Conservation (phyloP, 169 alveolate species). For the Plasmodium adleri region DNA sequence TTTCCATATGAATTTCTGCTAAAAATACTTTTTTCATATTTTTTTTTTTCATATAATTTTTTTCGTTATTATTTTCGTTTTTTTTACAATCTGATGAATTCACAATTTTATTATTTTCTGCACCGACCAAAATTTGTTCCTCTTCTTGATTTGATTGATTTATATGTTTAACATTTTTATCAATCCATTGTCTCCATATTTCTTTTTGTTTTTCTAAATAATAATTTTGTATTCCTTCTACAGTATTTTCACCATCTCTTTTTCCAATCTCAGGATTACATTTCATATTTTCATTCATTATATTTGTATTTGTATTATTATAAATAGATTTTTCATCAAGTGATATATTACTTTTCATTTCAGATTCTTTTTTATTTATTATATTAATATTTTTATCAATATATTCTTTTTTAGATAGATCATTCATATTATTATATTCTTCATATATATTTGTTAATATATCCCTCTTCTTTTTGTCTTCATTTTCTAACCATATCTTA, state of each 20-base stretch:
- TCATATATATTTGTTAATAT: neutral
- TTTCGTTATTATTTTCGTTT: too few relatives aligned
- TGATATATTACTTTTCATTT: neutral
- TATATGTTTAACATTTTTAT: too few relatives aligned
- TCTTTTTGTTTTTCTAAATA: neutral
- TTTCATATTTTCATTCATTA: neutral
- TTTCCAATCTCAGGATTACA: neutral
- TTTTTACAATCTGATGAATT: too few relatives aligned
- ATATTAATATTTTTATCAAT: too few relatives aligned
- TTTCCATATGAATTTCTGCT: too few relatives aligned
- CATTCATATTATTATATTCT: neutral
- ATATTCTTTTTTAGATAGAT: neutral
- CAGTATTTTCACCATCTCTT: neutral
- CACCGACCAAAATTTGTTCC: too few relatives aligned
- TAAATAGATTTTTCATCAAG: neutral
- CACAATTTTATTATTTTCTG: too few relatives aligned
- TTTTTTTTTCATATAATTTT: too few relatives aligned
- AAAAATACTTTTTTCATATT: too few relatives aligned
- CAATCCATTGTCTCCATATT: neutral
- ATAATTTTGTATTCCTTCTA: neutral
- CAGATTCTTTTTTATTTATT: too few relatives aligned
- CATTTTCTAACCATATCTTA: too few relatives aligned
- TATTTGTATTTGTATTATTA: neutral
- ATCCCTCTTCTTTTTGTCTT: neutral
- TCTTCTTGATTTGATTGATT: too few relatives aligned